Evolutionary conservation across 345 rosid species (phyloP).

Genomic region (Moringa oleifera): DNA sequence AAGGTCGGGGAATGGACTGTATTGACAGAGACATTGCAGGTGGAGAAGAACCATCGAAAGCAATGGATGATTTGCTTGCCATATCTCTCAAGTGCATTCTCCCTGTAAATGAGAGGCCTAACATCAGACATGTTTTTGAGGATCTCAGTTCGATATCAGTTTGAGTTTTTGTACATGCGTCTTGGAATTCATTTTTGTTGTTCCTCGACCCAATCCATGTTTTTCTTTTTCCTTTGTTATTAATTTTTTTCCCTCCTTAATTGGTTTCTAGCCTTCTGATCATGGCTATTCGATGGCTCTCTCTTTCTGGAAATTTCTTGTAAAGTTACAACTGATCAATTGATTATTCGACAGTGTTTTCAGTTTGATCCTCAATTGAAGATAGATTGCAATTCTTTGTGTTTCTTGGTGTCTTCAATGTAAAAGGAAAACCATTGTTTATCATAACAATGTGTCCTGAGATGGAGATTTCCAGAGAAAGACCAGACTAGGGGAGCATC

Average conservation of each 20-base stretch:
- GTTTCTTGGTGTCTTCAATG: neutral
- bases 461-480: no score
- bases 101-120: constrained; percentile 87
- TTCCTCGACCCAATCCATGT: constrained; percentile 37
- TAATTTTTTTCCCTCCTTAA: constrained; percentile 11
- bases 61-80: constrained; percentile 85
- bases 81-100: constrained; percentile 77
- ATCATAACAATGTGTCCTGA: no score
- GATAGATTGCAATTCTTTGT: constrained; percentile 6
- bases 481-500: no score
- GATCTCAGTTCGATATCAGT: constrained; percentile 60
- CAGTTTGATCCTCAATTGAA: constrained; percentile 23
- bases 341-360: constrained; percentile 39
- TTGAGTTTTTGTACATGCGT: constrained; percentile 62
- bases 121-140: constrained; percentile 79
- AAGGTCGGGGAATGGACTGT: constrained; percentile 89
- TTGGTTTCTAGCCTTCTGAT: constrained; percentile 46
- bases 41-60: constrained; percentile 73
- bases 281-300: constrained; percentile 25
- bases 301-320: constrained; percentile 27
- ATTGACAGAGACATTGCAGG: constrained; percentile 81
- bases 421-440: no score
- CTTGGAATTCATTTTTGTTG: constrained; percentile 43
- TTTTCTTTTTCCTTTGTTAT: constrained; percentile 13
- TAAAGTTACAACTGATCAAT: constrained; percentile 40